Evolutionary conservation across 257 asterid genomes (phyloP), one percentile per base, ranked within the genome.

Genomic region (Eustoma russellianum): DNA sequence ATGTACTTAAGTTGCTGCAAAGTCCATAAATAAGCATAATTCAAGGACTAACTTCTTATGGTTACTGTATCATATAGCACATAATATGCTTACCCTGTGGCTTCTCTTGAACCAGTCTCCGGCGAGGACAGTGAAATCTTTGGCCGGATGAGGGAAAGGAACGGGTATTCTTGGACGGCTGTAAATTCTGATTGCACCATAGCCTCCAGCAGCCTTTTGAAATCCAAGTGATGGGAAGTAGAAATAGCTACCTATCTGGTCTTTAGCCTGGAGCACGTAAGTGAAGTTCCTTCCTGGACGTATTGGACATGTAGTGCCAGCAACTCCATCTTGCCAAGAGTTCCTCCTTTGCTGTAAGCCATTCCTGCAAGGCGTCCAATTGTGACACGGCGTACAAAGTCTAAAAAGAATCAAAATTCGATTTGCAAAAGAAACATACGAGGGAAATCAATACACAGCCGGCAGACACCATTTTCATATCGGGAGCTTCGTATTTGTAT

Each of bases 321-420:
- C 12, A 17, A 77, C 68, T 45, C 97, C 97, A 41, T 92, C 95
- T 63, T 85, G 94, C 99, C 99, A 92, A 0, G 99, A 92, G 61
- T 92, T 92, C 65, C 93, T 81, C 73, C 99, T 76, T 59, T 88
- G 97, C 67, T 92, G 99, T 65, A 88, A 41, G 3, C 99, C 99
- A 41, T 88, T 83, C 97, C 97, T 92, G 65, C 65, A 50, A 50
- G 14, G 51, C 12, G 17, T 41, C n/a, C 33, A 50, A 24, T 24
- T 24, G 30, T 17, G 65, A 9, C 59, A 24, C 3, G 30, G 3
- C 30, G 3, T 1, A 24, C 3, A 24, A 24, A 24, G 30, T 24
- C 30, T 24, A 24, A 24, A 24, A 24, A 24, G 30, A 24, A 24
- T 24, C 30, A 24, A 24, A 24, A 24, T 24, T 24, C 3, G 30